Evolutionary conservation across 2,329 filamentous ascomycete species (phyloP), one percentile per base, ranked within the genome.

Genomic region (Sarocladium kiliense): DNA sequence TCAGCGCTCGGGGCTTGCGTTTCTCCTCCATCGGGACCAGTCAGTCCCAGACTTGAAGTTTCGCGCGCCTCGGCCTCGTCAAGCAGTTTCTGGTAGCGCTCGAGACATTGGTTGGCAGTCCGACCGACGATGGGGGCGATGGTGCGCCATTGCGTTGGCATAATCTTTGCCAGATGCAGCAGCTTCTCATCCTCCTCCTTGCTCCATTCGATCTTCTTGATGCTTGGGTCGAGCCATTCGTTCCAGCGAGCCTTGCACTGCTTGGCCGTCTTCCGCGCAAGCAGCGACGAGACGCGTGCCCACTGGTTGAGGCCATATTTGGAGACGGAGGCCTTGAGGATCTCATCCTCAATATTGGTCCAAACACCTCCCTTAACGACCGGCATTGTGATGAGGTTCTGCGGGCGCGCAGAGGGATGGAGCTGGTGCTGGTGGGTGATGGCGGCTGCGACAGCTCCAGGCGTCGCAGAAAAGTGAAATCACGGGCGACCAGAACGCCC

Each of bases 211-310:
- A 96, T 94, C 79, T 99, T 99, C 67, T 93, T 89, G 77, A 99
- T 97, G 68, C 89, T 90, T 19, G 94, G 94, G 68, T 99, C 94
- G 62, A 99, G 83, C 93, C 94, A 99, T 81, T 99, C 93, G 69
- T 87, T 86, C 94, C 94, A 99, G 76, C 94, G 83, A 58, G 94
- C 93, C 77, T 99, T 99, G 84, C 94, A 99, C 77, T 99, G 94
- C 77, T 99, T 99, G 53, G 94, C 87, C 30, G 94, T 97, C 74
- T 99, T 99, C 67, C 95, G 90, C 69, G 93, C 93, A 62, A 99
- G 86, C 61, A 99, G 84, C 57, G 94, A 97, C 55, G 94, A 97
- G 60, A 97, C 94, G 72, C 94, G 93, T 68, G 94, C 93, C 94
- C 94, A 99, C 75, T 99, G 94, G 68, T 96, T 94, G 58, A 96